Conservation (phyloP, 2,329 filamentous ascomycete species). For the Neonectria ditissima region DNA sequence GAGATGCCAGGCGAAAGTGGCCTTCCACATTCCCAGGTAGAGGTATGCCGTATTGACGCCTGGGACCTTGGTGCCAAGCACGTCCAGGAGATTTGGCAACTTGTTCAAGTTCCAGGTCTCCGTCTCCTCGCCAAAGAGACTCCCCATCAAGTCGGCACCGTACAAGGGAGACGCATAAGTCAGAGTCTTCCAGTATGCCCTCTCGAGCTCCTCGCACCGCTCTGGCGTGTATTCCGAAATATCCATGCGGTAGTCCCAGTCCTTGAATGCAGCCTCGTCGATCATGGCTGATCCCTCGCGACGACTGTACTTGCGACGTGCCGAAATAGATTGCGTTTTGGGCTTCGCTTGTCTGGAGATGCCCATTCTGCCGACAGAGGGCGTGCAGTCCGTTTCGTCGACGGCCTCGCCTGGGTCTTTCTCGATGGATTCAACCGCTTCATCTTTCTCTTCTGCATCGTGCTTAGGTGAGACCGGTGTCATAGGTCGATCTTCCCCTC, state of each 20-base stretch:
- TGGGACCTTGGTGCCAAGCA: constrained; percentile 93
- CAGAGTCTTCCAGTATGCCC: constrained; percentile 96
- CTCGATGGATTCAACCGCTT: constrained; percentile 63
- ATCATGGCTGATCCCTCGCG: constrained; percentile 82
- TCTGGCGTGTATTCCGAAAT: constrained; percentile 90
- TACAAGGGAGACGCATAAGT: constrained; percentile 96
- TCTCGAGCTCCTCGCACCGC: constrained; percentile 93
- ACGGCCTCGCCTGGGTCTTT: constrained; percentile 59
- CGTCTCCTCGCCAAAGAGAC: constrained; percentile 88
- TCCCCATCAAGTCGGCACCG: constrained; percentile 95
- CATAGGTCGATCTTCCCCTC: constrained; percentile 66
- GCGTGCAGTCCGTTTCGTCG: constrained; percentile 57
- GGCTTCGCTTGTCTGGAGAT: constrained; percentile 63
- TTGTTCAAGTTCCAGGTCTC: constrained; percentile 95
- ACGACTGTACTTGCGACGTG: constrained; percentile 86
- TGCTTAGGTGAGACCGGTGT: constrained; percentile 68
- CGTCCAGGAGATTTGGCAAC: constrained; percentile 91
- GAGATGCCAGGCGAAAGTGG: constrained; percentile 98
- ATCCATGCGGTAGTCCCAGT: constrained; percentile 91
- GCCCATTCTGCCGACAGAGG: constrained; percentile 60
- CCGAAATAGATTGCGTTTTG: constrained; percentile 81
- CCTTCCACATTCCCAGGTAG: constrained; percentile 99
- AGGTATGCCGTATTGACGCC: constrained; percentile 98
- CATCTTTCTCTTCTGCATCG: constrained; percentile 49
- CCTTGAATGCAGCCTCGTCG: constrained; percentile 90